A percentile compares a stretch with the other conserved stretches of the same genome.
Evolutionary conservation across 305 asterid genomes (phyloP).

Genomic region (Fraxinus velutina): DNA sequence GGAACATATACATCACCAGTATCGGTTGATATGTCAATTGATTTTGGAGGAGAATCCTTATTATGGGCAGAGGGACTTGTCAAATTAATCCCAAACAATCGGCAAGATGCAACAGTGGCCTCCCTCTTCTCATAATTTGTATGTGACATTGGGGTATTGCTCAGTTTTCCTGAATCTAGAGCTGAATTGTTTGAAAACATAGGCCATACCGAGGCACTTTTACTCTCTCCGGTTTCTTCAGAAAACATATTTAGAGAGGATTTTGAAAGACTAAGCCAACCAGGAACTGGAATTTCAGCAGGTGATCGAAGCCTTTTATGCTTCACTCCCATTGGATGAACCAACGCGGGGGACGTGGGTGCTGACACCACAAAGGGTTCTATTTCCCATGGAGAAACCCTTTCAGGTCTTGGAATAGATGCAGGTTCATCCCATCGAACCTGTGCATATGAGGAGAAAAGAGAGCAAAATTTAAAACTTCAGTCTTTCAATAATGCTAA

Average conservation of each 20-base stretch:
- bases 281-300: conserved; percentile 48
- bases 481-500: neutral
- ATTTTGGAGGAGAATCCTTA: conserved; percentile 32
- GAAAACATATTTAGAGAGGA: conserved; percentile 23
- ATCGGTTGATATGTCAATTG: conserved; percentile 26
- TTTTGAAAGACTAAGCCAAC: conserved; percentile 31
- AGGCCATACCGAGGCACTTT: conserved; percentile 52
- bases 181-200: conserved; percentile 34
- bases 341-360: conserved; percentile 32
- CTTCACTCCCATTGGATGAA: conserved; percentile 46
- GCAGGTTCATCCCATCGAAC: conserved; percentile 98
- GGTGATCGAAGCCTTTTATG: conserved; percentile 65
- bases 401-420: conserved; percentile 64
- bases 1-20: conserved; percentile 34
- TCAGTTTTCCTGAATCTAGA: conserved; percentile 30
- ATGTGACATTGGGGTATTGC: conserved; percentile 25
- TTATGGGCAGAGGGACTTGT: conserved; percentile 43
- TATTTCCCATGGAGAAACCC: conserved; percentile 98
- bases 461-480: neutral
- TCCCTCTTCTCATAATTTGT: conserved; percentile 37
- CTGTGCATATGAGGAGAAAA: conserved; percentile 32
- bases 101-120: conserved; percentile 40
- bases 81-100: conserved; percentile 79
- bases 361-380: conserved; percentile 72
- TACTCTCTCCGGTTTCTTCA: conserved; percentile 50